A percentile compares a stretch with the other conserved stretches of the same genome.
These are phyloP conservation scores for Mycena floridula DNA, from an alignment of 768 basidiomycete genomes.

Conservation along the genomic window DNA sequence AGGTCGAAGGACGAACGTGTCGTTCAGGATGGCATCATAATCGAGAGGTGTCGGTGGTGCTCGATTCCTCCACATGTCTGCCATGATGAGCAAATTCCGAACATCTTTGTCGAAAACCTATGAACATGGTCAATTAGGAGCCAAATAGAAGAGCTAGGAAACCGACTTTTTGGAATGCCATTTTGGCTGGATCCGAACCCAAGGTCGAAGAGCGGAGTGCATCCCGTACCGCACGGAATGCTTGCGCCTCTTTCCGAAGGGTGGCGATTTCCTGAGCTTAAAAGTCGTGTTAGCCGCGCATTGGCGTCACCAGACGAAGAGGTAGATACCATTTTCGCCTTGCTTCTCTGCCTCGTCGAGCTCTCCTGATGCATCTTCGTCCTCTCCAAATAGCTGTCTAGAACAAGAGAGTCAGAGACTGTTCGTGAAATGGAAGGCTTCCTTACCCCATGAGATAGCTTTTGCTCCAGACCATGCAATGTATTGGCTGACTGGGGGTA, in stretches of 20 bases:
- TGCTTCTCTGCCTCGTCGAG: slow-evolving; percentile 88
- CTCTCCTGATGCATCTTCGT: slow-evolving; percentile 75
- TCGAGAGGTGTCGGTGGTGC: slow-evolving; percentile 83
- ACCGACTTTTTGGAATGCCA: slow-evolving; percentile 79
- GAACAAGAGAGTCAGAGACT: not conserved
- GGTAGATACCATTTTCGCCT: slow-evolving; percentile 83
- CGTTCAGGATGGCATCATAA: slow-evolving; percentile 68
- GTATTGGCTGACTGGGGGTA: slow-evolving; percentile 94
- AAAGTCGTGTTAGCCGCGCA: slow-evolving; percentile 1
- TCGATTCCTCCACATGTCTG: slow-evolving; percentile 94
- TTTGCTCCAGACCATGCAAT: slow-evolving; percentile 99
- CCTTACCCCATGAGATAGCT: slow-evolving; percentile 89
- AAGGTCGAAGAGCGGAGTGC: slow-evolving; percentile 45
- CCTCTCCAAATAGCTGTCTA: slow-evolving; percentile 93
- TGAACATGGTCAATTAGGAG: slow-evolving; percentile 1
- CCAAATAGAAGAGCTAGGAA: not conserved
- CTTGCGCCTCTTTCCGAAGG: slow-evolving; percentile 82
- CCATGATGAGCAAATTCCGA: slow-evolving; percentile 82
- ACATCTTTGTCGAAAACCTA: slow-evolving; percentile 91
- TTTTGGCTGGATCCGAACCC: slow-evolving; percentile 48
- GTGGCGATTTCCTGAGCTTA: slow-evolving; percentile 87
- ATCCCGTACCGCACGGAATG: slow-evolving; percentile 75
- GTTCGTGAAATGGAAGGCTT: no score
- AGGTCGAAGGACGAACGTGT: slow-evolving; percentile 43
- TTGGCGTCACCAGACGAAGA: no score